These are phyloP conservation scores for Suillus variegatus DNA, from an alignment of 768 basidiomycete genomes.

Conservation along the genomic window DNA sequence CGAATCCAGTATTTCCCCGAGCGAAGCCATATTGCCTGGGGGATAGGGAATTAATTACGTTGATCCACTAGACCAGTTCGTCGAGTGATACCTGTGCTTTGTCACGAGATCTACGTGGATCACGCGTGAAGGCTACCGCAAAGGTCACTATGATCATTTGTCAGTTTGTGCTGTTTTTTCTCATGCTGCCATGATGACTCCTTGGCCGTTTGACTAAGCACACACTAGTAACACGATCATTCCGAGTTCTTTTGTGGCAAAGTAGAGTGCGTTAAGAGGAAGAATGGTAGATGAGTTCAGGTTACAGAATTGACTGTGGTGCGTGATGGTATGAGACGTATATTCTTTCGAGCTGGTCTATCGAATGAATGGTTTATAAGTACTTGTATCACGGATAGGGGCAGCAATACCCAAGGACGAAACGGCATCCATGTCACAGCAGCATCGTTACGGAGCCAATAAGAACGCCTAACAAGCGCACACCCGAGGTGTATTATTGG, in stretches of 20 bases:
- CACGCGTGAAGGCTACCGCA: not conserved
- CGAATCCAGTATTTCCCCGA: not conserved
- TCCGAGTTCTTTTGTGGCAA: not conserved
- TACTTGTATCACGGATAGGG: not conserved
- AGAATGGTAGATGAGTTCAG: not conserved
- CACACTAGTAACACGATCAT: not conserved
- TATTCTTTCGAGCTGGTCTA: not conserved
- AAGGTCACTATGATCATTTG: not conserved
- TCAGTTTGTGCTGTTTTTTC: not conserved
- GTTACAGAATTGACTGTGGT: not conserved
- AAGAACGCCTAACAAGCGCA: not conserved
- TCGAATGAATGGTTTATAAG: not conserved
- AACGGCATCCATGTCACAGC: not conserved
- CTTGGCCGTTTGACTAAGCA: not conserved
- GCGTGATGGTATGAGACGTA: not conserved
- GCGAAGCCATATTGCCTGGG: not conserved
- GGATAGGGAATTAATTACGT: not conserved
- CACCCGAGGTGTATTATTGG: not conserved
- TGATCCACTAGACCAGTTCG: not conserved
- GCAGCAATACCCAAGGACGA: not conserved
- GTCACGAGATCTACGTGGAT: not conserved
- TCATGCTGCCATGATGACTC: not conserved
- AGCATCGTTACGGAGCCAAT: not conserved
- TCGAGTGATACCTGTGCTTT: not conserved
- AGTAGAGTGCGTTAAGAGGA: not conserved